Conservation (phyloP, 257 asterid species). For the Solanum corneliomulleri region DNA sequence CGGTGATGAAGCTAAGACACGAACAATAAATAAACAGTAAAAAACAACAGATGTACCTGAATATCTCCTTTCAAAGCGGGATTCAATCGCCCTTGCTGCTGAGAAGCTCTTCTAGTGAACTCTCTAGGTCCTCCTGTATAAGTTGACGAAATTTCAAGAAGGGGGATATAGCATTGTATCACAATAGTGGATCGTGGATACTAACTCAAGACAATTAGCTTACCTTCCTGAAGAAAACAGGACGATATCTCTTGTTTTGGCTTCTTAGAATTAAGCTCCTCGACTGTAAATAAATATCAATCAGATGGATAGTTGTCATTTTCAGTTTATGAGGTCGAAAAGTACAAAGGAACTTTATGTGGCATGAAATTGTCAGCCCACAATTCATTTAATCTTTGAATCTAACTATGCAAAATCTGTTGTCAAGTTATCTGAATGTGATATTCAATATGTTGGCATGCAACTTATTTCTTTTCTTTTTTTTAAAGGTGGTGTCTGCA, state of each 20-base stretch:
- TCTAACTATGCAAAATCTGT: not conserved
- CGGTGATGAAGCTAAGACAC: not conserved
- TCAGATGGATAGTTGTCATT: conserved; percentile 1
- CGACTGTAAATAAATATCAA: conserved; percentile 38
- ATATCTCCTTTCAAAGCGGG: conserved; percentile 54
- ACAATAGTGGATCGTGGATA: not conserved
- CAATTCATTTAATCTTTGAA: not conserved
- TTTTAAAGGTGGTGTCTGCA: not conserved
- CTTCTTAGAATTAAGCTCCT: conserved; percentile 70
- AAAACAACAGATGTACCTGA: conserved; percentile 30
- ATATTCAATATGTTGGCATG: not conserved
- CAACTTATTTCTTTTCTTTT: not conserved
- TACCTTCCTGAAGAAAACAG: conserved; percentile 87
- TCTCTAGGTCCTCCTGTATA: conserved; percentile 76
- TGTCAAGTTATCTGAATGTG: not conserved
- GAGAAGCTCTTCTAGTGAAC: conserved; percentile 65
- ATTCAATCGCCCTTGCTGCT: conserved; percentile 46
- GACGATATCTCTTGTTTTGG: conserved; percentile 72
- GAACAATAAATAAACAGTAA: not conserved
- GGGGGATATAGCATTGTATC: not conserved
- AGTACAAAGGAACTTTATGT: not conserved
- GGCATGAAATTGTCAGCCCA: not conserved
- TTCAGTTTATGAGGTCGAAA: not conserved
- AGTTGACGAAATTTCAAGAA: not conserved
- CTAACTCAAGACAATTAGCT: conserved; percentile 3